phyloP scores from a whole-genome alignment of 179 eudicot species.

The Silene coronaria region DNA sequence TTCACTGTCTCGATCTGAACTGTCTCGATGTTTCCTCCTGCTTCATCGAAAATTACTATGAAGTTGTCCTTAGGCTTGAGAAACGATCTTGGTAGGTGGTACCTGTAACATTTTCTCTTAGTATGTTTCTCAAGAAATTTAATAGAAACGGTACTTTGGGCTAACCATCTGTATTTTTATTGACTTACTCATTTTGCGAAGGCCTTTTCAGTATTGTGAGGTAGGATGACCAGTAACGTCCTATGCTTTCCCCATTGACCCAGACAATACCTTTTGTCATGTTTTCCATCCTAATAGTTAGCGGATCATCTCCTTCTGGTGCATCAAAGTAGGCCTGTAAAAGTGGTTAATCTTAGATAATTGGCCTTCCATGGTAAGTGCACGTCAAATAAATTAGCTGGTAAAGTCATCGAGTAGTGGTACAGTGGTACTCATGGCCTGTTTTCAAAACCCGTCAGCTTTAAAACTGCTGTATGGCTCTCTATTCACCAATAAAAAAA shows the following conservation, averaged over 20 bases:
- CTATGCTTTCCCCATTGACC: slow-evolving; percentile 73
- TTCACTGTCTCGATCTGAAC: slow-evolving; percentile 50
- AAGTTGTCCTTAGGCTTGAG: slow-evolving; percentile 62
- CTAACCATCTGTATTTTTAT: background rate
- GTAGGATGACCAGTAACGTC: slow-evolving; percentile 74
- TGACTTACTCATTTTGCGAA: slow-evolving; percentile 74
- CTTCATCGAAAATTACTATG: slow-evolving; percentile 71
- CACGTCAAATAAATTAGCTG: no score
- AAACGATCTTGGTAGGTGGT: slow-evolving; percentile 74
- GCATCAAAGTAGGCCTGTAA: slow-evolving; percentile 68
- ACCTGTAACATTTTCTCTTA: slow-evolving; percentile 36
- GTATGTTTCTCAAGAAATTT: background rate
- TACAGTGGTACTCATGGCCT: background rate
- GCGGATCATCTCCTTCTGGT: slow-evolving; percentile 70
- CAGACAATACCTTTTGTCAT: slow-evolving; percentile 84
- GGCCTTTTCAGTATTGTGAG: slow-evolving; percentile 45
- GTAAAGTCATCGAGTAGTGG: background rate
- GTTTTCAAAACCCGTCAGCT: background rate
- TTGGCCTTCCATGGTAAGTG: background rate
- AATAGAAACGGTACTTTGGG: background rate
- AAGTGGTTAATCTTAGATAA: slow-evolving; percentile 1
- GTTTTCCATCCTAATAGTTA: slow-evolving; percentile 51
- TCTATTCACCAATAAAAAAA: background rate
- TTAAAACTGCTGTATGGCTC: no score
- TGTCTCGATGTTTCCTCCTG: slow-evolving; percentile 51